phyloP scores from a whole-genome alignment of 108 stramenopile genomes.

The Schizochytrium sp. region DNA sequence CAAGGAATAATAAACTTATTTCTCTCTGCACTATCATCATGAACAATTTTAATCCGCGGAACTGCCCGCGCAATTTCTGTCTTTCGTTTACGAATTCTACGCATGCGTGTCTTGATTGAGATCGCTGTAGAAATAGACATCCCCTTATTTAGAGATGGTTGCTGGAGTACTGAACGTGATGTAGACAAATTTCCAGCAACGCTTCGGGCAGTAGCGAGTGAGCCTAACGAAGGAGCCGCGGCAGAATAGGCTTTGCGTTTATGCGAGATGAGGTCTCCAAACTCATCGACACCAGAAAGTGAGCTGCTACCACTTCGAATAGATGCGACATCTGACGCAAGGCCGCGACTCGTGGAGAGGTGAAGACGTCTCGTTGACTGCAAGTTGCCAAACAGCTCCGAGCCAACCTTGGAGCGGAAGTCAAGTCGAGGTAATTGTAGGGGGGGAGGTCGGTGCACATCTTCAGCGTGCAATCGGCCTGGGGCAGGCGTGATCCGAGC shows the following conservation, averaged over 20 bases:
- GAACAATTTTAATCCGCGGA: conserved; percentile 51
- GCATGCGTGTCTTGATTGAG: conserved; percentile 36
- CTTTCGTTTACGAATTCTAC: not conserved
- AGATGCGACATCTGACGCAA: not conserved
- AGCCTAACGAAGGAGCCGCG: not conserved
- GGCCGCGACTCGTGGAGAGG: not conserved
- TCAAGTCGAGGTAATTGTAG: not conserved
- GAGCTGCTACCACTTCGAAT: not conserved
- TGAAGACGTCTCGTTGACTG: conserved; percentile 1
- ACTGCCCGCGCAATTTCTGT: conserved; percentile 21
- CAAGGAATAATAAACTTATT: conserved; percentile 35
- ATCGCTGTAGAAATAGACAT: not conserved
- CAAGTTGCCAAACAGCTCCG: conserved; percentile 35
- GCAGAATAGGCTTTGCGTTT: no score
- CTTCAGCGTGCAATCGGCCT: not conserved
- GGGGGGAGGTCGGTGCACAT: not conserved
- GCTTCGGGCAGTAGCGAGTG: not conserved
- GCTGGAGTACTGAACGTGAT: not conserved
- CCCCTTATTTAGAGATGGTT: not conserved
- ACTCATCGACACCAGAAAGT: no score
- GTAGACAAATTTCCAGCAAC: not conserved
- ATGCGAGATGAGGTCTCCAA: no score
- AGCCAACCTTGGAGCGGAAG: conserved; percentile 5
- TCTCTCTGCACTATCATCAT: not conserved
- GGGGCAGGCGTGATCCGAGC: conserved; percentile 3